Percentiles rank a stretch among this genome's conserved stretches.
These are phyloP conservation scores for Cicer chorassanicum DNA, from an alignment of 306 rosid genomes.

Conservation along the genomic window DNA sequence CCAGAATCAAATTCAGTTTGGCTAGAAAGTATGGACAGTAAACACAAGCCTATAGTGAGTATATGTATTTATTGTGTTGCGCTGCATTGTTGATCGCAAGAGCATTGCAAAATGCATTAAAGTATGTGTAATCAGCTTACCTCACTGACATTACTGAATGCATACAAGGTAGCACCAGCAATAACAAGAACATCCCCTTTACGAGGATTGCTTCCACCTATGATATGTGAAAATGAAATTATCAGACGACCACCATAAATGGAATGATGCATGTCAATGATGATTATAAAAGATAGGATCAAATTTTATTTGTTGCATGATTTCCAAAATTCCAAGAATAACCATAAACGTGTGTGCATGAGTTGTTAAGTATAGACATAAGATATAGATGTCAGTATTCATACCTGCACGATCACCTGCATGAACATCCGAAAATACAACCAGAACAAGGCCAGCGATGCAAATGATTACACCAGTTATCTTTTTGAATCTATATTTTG, in stretches of 20 bases:
- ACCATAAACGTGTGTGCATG: not conserved
- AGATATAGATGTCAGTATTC: constrained; percentile 13
- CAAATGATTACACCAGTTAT: constrained; percentile 80
- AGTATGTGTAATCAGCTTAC: constrained; percentile 45
- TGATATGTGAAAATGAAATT: constrained; percentile 46
- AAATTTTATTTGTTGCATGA: constrained; percentile 20
- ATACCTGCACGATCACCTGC: constrained; percentile 82
- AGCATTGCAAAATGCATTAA: not conserved
- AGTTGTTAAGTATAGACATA: constrained; percentile 8
- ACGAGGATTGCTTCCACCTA: constrained; percentile 83
- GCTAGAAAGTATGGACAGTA: not conserved
- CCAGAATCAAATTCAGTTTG: constrained; percentile 7
- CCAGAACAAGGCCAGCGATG: constrained; percentile 83
- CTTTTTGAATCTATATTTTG: constrained; percentile 78
- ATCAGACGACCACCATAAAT: constrained; percentile 39
- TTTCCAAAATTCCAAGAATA: constrained; percentile 32
- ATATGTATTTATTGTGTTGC: not conserved
- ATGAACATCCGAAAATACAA: constrained; percentile 93
- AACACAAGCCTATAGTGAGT: constrained; percentile 17
- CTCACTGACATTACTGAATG: constrained; percentile 87
- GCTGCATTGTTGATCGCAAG: constrained; percentile 5
- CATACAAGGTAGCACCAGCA: constrained; percentile 86
- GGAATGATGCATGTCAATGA: constrained; percentile 18
- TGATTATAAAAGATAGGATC: constrained; percentile 20
- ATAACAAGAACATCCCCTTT: constrained; percentile 75